Percentiles rank a stretch among this genome's conserved stretches.
Evolutionary conservation across 208 protist genomes (phyloP).

Genomic region (Wallacemonas rigidus): DNA sequence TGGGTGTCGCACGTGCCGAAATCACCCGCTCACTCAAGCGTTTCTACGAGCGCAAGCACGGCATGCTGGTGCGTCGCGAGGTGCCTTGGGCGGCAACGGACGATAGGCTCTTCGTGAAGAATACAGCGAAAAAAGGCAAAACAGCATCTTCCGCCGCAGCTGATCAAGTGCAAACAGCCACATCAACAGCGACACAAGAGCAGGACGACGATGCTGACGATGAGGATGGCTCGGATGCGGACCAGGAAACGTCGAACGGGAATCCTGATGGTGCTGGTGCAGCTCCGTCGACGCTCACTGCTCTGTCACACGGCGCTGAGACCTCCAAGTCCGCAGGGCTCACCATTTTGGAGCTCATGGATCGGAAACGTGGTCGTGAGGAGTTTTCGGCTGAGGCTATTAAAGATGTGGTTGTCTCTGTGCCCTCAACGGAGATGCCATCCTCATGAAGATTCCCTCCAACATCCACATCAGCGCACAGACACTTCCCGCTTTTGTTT

Average conservation of each 20-base stretch:
- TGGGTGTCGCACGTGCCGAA: conserved; percentile 65
- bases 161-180: neutral
- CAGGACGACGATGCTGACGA: conserved; percentile 23
- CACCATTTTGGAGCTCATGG: conserved; percentile 11
- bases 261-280: conserved; percentile 5
- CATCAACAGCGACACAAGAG: neutral
- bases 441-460: neutral
- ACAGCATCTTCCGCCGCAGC: neutral
- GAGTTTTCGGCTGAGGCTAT: neutral
- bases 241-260: neutral
- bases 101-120: conserved; percentile 60
- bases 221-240: conserved; percentile 12
- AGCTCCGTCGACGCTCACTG: neutral
- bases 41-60: conserved; percentile 73
- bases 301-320: neutral
- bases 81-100: conserved; percentile 71
- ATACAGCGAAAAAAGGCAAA: conserved; percentile 21
- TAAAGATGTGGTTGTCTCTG: neutral
- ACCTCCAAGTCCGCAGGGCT: conserved; percentile 1
- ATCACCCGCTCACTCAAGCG: conserved; percentile 71
- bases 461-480: no score
- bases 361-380: conserved; percentile 12
- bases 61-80: conserved; percentile 50
- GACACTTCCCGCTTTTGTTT: no score
- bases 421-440: neutral